Evolutionary conservation across 495 filamentous ascomycete genomes (phyloP).

Genomic region (Tetracladium marchalianum): DNA sequence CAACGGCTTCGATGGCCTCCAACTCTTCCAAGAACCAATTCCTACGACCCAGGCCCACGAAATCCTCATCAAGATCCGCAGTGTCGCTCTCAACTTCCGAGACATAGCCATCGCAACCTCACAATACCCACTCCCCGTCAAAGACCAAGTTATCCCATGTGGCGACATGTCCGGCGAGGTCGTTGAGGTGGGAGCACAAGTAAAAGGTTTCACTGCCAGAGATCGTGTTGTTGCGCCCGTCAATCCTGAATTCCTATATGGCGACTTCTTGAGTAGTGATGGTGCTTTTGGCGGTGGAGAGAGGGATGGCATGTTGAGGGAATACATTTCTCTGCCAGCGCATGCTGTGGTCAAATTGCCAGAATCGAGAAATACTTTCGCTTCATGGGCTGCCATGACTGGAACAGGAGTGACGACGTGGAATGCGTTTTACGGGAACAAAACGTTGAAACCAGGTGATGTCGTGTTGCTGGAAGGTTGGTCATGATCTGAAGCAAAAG

Average conservation of each 20-base stretch:
- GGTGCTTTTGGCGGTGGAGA: conserved; percentile 54
- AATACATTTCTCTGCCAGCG: conserved; percentile 64
- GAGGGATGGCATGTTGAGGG: conserved; percentile 60
- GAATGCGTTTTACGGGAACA: conserved; percentile 73
- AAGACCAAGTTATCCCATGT: conserved; percentile 49
- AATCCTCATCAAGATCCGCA: neutral
- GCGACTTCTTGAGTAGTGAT: conserved; percentile 34
- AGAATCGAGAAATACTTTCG: conserved; percentile 45
- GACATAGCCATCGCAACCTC: neutral
- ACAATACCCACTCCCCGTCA: conserved; percentile 53
- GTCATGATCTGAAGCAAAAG: neutral
- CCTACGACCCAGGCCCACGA: neutral
- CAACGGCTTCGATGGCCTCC: no score
- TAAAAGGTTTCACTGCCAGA: conserved; percentile 48
- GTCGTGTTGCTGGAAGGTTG: conserved; percentile 37
- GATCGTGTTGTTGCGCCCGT: conserved; percentile 69
- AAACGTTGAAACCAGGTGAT: conserved; percentile 55
- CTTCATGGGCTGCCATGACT: conserved; percentile 50
- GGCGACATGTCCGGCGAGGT: conserved; percentile 75
- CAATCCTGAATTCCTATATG: conserved; percentile 65
- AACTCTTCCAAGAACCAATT: neutral
- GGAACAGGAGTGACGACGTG: conserved; percentile 74
- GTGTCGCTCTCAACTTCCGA: neutral
- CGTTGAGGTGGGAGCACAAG: conserved; percentile 55
- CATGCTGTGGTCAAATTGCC: conserved; percentile 59